Base-by-base conservation (phyloP, 257 asterid genomes). In the Solanum lycopersicoides region DNA sequence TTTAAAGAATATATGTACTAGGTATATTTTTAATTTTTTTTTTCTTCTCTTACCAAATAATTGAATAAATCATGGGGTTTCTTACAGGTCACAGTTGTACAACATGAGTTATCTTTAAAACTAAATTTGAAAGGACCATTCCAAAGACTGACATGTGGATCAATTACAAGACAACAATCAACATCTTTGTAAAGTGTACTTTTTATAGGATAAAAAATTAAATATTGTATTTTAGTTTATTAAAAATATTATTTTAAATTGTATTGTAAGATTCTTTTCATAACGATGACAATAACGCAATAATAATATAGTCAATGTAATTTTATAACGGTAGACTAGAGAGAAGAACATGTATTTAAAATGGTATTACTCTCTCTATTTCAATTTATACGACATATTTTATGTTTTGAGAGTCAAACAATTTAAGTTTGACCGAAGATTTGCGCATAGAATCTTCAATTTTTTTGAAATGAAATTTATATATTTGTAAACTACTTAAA, bases 111-210 rank as follows among this genome's bases (percentile, higher is more conserved):
- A 18, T 56, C 65, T 16, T 16, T 2, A 23, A 83, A 88, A 35
- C 37, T 50, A 86, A 82, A 60, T 88, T 45, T 25, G 68, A 60
- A 50, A 73, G 88, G 84, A 59, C 87, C 85, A 72, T 12, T 68
- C 39, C 74, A 85, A 18, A 4, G 73, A 90, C 91, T 85, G 86
- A 90, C 90, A 91, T 12, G 73, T 87, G 83, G 45, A 86, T 89
- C 89, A 85, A 65, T 84, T 47, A 86, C 56, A 73, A 69, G 72
- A 86, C 89, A 71, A 84, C 90, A 87, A 92, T 94, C 96, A 84
- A 84, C 93, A 86, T 94, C 96, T 86, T 25, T 86, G 32, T 86
- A 93, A 94, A 94, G 94, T 85, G 79, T 75, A 59, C 56, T 35
- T 39, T 53, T n/a, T 72, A 42, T 73, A 1, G 82, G n/a, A 18